Percentiles rank a stretch among this genome's conserved stretches.
These are phyloP conservation scores for Colletotrichum scovillei DNA, from an alignment of 2,329 filamentous ascomycete genomes.

Conservation along the genomic window DNA sequence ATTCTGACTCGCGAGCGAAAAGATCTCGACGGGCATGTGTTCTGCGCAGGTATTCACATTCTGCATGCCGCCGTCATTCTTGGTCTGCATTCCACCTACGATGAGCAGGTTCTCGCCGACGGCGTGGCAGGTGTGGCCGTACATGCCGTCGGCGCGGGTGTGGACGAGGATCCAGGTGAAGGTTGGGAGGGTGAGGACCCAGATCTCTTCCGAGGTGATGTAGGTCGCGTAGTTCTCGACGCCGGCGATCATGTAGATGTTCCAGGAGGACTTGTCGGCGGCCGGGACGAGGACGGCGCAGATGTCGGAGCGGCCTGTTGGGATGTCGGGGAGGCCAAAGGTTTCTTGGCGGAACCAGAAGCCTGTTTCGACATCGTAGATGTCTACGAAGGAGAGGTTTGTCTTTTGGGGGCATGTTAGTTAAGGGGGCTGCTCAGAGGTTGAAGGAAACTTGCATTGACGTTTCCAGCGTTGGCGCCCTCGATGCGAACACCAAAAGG, in stretches of 20 bases:
- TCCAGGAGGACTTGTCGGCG: conserved; percentile 36
- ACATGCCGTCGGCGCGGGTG: conserved; percentile 33
- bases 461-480: conserved; percentile 3
- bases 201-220: conserved; percentile 28
- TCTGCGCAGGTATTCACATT: conserved; percentile 30
- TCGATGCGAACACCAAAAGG: conserved; percentile 14
- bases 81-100: conserved; percentile 37
- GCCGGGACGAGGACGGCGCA: conserved; percentile 36
- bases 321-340: conserved; percentile 34
- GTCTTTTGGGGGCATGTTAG: conserved; percentile 7
- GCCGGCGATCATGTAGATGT: conserved; percentile 38
- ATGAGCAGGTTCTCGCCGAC: conserved; percentile 35
- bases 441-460: conserved; percentile 1
- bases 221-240: conserved; percentile 35
- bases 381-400: conserved; percentile 36
- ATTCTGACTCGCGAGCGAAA: conserved; percentile 34
- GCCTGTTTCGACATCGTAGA: conserved; percentile 38
- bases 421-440: background rate
- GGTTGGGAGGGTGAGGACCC: conserved; percentile 35
- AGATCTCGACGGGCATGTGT: conserved; percentile 41
- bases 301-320: conserved; percentile 37
- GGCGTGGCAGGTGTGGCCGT: conserved; percentile 36
- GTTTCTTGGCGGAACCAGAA: conserved; percentile 40
- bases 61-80: conserved; percentile 15
- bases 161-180: conserved; percentile 38